Percentiles rank a stretch among this genome's conserved stretches.
These are phyloP conservation scores for Colletotrichum somersetense DNA, from an alignment of 2,329 filamentous ascomycete species.

Conservation along the genomic window DNA sequence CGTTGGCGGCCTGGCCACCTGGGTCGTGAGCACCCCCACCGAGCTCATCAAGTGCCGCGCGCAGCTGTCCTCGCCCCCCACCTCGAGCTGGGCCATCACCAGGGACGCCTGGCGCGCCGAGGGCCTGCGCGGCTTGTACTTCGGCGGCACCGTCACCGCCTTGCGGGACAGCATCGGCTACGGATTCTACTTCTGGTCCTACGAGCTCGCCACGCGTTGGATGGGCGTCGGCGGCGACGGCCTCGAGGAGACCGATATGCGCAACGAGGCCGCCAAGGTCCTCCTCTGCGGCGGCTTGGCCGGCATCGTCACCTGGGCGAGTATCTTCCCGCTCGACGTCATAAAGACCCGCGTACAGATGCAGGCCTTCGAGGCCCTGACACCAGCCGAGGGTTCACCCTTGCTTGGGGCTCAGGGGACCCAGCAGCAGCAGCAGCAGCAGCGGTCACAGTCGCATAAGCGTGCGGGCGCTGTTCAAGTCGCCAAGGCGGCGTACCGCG, in stretches of 20 bases:
- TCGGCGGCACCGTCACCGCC: conserved; percentile 84
- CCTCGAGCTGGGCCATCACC: conserved; percentile 74
- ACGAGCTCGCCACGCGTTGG: conserved; percentile 78
- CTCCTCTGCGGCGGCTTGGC: conserved; percentile 89
- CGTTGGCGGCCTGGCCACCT: conserved; percentile 85
- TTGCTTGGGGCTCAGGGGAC: conserved; percentile 49
- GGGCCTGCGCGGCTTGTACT: conserved; percentile 80
- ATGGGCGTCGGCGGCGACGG: conserved; percentile 55
- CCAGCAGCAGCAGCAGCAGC: conserved; percentile 45
- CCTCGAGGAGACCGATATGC: conserved; percentile 44
- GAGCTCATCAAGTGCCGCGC: conserved; percentile 92
- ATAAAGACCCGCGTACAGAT: conserved; percentile 94
- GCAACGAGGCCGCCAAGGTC: conserved; percentile 70
- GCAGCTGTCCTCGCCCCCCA: conserved; percentile 68
- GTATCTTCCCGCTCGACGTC: conserved; percentile 91
- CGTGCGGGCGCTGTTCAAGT: conserved; percentile 71
- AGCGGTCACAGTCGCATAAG: conserved; percentile 46
- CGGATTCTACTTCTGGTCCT: conserved; percentile 97
- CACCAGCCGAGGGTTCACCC: conserved; percentile 45
- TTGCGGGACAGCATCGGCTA: conserved; percentile 92
- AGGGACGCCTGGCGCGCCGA: conserved; percentile 68
- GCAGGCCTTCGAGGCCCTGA: conserved; percentile 59
- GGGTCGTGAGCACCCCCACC: conserved; percentile 87
- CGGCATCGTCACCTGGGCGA: conserved; percentile 89
- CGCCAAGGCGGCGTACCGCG: conserved; percentile 73